Percentiles rank a stretch among this genome's conserved stretches.
phyloP scores from a whole-genome alignment of 1,284 basidiomycete genomes.

The Hemileia vastatrix region DNA sequence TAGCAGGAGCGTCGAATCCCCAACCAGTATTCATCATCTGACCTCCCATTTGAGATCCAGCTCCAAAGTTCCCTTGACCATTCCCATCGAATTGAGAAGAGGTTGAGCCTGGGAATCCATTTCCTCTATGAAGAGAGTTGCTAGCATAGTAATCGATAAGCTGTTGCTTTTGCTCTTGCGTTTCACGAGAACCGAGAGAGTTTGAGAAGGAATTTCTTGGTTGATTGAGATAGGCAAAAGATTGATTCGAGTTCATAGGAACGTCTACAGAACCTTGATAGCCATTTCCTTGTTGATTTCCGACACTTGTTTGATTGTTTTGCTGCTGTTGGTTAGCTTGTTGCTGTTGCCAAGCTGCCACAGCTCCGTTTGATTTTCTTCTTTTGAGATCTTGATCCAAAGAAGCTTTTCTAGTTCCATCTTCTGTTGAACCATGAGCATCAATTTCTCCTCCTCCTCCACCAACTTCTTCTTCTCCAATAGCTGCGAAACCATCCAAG shows the following conservation, averaged over 20 bases:
- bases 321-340: conserved; percentile 15
- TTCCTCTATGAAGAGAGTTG: background rate
- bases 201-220: background rate
- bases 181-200: background rate
- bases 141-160: background rate
- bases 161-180: background rate
- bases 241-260: background rate
- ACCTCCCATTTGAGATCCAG: background rate
- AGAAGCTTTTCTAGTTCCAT: conserved; percentile 14
- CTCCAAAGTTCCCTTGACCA: background rate
- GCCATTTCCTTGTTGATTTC: background rate
- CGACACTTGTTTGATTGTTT: conserved; percentile 1
- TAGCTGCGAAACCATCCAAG: conserved; percentile 38
- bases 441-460: background rate
- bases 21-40: background rate
- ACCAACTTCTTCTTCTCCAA: no score
- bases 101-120: background rate
- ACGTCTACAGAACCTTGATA: background rate
- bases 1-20: background rate
- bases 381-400: no score
- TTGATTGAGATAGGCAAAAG: background rate
- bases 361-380: background rate
- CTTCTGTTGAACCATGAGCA: background rate
- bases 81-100: background rate
- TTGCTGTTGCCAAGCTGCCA: conserved; percentile 3